Base-by-base conservation (phyloP, 2,329 filamentous ascomycete genomes). In the Coniosporium tulheliwenetii region DNA sequence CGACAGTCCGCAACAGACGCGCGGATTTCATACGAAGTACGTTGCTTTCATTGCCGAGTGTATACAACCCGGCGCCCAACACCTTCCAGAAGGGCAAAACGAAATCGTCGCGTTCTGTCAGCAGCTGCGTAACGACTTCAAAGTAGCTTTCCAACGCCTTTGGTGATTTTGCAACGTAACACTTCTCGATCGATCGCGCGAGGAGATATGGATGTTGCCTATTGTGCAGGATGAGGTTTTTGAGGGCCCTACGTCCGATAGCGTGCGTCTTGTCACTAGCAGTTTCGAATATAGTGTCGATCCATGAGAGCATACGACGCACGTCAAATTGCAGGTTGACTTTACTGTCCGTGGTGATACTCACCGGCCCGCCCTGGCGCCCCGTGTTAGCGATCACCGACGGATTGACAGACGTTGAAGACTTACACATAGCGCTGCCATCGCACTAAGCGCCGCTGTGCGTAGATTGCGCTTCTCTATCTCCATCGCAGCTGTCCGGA, bases 101-200 rank as follows among this genome's bases (percentile, higher is more conserved):
- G 49, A 91, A 91, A 49, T 87, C 79, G n/a, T 77, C 71, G 40
- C 87, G 73, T 47, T 93, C 81, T 33, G 83, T 77, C 9, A 98
- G 69, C 5, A 98, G 85, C 52, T 93, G 78, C 0, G 81, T 85
- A 3, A 93, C 82, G 1, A 96, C 89, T 35, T 85, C 79, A 52
- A 98, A 96, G 61, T 96, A 98, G 63, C 87, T 95, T 52, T 93
- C 85, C 5, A 95, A 70, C 0, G 91, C 80, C 57, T 93, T 94
- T 1, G 82, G 70, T 1, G 73, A 73, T 45, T 87, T 82, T 1
- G 85, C 77, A 15, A 84, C 64, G 58, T 96, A 98, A 63, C 91
- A 98, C 61, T 85, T 81, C 38, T 85, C 77, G 44, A 98, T 87
- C 35, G 87, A 93, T 56, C 91, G 80, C 52, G 94, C 85, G 42